These are phyloP conservation scores for Calonectria crousiana DNA, from an alignment of 2,329 filamentous ascomycete genomes.

Conservation along the genomic window DNA sequence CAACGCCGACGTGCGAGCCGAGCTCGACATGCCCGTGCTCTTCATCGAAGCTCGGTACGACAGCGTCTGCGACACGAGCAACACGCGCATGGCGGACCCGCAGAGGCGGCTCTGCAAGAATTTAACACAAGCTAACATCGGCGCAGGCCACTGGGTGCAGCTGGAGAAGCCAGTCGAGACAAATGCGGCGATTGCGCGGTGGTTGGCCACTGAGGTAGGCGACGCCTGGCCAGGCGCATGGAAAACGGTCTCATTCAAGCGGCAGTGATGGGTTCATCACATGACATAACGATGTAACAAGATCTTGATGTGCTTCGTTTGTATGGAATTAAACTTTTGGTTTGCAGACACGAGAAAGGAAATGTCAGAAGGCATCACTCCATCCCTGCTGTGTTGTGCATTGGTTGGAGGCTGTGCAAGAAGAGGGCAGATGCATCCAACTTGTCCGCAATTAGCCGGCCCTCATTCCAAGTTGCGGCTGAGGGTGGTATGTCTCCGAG, in stretches of 20 bases:
- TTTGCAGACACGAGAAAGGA: not conserved
- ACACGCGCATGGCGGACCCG: not conserved
- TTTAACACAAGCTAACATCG: not conserved
- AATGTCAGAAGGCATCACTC: not conserved
- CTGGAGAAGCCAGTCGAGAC: not conserved
- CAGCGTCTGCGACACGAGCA: not conserved
- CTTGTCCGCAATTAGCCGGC: not conserved
- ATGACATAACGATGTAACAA: not conserved
- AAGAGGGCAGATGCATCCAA: not conserved
- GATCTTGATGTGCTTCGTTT: not conserved
- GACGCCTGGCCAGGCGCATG: not conserved
- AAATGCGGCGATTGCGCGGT: not conserved
- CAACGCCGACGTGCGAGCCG: not conserved
- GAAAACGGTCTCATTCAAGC: not conserved
- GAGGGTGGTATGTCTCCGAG: not conserved
- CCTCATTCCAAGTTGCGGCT: not conserved
- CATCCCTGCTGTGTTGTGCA: not conserved
- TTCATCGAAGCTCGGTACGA: not conserved
- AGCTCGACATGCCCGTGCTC: not conserved
- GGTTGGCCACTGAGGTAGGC: not conserved
- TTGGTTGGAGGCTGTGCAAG: not conserved
- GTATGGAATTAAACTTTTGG: no score
- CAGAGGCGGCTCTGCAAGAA: not conserved
- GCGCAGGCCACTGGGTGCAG: not conserved
- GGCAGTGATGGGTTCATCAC: not conserved